Base-by-base conservation (phyloP, 2,329 filamentous ascomycete species). In the Colletotrichum nymphaeae region DNA sequence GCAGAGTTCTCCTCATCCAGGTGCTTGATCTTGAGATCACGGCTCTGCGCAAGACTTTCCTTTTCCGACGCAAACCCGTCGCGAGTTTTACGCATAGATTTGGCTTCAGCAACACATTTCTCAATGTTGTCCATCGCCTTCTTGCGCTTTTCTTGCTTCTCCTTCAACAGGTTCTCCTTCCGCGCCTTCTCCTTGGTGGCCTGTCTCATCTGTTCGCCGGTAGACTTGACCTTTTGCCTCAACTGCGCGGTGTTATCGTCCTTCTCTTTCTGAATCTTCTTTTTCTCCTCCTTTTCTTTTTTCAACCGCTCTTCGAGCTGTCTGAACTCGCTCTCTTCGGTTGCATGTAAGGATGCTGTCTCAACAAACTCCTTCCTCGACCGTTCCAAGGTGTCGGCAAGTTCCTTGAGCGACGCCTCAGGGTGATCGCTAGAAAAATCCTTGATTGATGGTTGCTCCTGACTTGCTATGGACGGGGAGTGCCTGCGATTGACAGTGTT, bases 241-340 rank as follows among this genome's bases (percentile, higher is more conserved):
- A 98, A 84, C 79, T 95, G 95, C 57, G 94, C 92, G 62, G 95
- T 98, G 63, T 92, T 93, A 78, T 97, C 95, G 76, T 98, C 96
- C 81, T 97, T 98, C 79, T 97, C 94, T 80, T 94, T 97, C 67
- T 97, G 87, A 24, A 92, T 88, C 74, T 93, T 92, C 78, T 90
- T 92, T 80, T 98, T 91, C 63, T 93, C 89, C 76, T 97, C 94
- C 73, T 94, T 93, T 78, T 97, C 94, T 72, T 91, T 91, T 67
- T 92, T 90, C 37, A 98, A 81, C 57, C 94, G 91, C 52, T 91
- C 89, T 76, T 94, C 84, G 65, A 90, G 84, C n/a, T 88, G 85
- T 76, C 90, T 90, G 72, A 91, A 91, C 65, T 96, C 94, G 49
- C 91, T 90, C 69, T 94, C 91, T 75, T 95, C 94, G 67, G 90